Percentiles rank a stretch among this genome's conserved stretches.
These are phyloP conservation scores for Xylaria nigripes DNA, from an alignment of 495 filamentous ascomycete species.

Conservation along the genomic window DNA sequence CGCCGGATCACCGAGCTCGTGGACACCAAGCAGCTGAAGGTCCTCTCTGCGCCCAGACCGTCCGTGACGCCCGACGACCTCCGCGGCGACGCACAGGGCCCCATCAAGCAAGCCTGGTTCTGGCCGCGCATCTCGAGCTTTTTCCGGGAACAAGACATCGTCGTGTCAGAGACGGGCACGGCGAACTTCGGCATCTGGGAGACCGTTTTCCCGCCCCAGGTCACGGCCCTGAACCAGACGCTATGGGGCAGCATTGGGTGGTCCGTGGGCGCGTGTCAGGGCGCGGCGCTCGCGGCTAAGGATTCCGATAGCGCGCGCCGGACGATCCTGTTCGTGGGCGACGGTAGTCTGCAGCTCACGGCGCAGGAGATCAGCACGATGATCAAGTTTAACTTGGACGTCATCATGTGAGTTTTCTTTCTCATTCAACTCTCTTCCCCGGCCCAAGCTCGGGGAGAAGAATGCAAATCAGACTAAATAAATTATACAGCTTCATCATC, in stretches of 20 bases:
- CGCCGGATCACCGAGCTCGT: constrained; percentile 58
- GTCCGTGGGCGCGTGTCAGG: constrained; percentile 69
- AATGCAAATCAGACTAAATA: not conserved
- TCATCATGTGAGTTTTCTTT: constrained; percentile 57
- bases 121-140: constrained; percentile 78
- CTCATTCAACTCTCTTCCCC: not conserved
- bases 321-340: constrained; percentile 79
- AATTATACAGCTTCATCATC: constrained; percentile 53
- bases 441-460: not conserved
- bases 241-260: constrained; percentile 88
- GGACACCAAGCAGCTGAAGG: constrained; percentile 49
- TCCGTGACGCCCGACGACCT: constrained; percentile 44
- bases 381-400: constrained; percentile 64
- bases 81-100: constrained; percentile 13
- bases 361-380: constrained; percentile 83
- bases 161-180: constrained; percentile 86
- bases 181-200: constrained; percentile 88
- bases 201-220: constrained; percentile 66
- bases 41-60: constrained; percentile 38
- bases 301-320: constrained; percentile 45
- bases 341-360: constrained; percentile 80
- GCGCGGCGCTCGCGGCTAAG: constrained; percentile 62
- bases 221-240: constrained; percentile 73
- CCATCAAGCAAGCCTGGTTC: constrained; percentile 77
- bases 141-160: constrained; percentile 64